Percentiles rank a stretch among this genome's conserved stretches.
Conservation (phyloP, 371 early-diverging fungal species). For the Blastocladiella emersonii region DNA sequence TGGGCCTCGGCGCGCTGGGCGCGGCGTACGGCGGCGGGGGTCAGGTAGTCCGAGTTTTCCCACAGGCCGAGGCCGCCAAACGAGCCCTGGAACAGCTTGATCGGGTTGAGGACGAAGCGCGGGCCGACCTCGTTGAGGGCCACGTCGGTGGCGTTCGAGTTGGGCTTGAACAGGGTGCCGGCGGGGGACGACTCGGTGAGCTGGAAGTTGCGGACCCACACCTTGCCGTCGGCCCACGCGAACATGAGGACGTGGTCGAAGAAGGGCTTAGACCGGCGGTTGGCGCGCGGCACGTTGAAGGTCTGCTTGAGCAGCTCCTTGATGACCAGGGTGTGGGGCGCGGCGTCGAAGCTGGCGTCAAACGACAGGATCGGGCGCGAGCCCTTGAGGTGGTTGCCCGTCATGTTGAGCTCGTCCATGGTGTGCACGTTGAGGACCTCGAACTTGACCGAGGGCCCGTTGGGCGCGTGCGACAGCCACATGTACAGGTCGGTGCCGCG, state of each 20-base stretch:
- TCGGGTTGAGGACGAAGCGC: conserved; percentile 80
- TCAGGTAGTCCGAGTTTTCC: conserved; percentile 74
- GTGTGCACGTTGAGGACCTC: conserved; percentile 94
- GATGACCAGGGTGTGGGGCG: conserved; percentile 65
- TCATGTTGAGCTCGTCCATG: conserved; percentile 94
- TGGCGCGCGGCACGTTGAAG: conserved; percentile 77
- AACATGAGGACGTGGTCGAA: conserved; percentile 87
- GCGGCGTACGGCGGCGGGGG: conserved; percentile 49
- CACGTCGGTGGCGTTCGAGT: conserved; percentile 49
- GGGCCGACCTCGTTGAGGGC: conserved; percentile 94
- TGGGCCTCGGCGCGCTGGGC: conserved; percentile 13
- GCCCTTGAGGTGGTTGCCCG: conserved; percentile 94
- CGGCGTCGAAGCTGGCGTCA: conserved; percentile 73
- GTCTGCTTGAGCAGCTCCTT: conserved; percentile 76
- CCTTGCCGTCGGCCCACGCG: conserved; percentile 69
- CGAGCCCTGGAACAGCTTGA: conserved; percentile 85
- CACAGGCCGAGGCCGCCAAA: conserved; percentile 85
- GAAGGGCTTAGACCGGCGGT: conserved; percentile 87
- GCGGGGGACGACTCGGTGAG: conserved; percentile 20
- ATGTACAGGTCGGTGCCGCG: conserved; percentile 85
- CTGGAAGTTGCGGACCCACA: conserved; percentile 96
- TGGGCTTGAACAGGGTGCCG: conserved; percentile 29
- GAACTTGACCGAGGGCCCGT: conserved; percentile 90
- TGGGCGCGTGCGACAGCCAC: conserved; percentile 90
- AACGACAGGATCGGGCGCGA: conserved; percentile 89